Base-by-base conservation (phyloP, 176 grass and related monocot species). In the Pontederia paniculata region DNA sequence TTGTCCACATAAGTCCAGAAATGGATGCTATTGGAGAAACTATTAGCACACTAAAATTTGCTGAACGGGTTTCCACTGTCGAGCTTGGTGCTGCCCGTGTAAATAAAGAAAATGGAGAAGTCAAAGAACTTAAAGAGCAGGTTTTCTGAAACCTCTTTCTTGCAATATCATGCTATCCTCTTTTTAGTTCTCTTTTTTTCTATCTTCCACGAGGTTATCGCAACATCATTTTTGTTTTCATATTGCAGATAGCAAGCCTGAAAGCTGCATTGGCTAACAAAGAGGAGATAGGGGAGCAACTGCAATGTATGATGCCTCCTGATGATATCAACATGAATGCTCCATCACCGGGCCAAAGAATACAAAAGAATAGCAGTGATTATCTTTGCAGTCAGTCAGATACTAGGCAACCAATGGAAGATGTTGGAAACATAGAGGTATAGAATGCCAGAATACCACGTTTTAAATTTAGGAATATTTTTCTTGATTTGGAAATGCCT, bases 11-110 rank as follows among this genome's bases (percentile, higher is more conserved):
- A 63, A 89, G 79, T 59, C 90, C 85, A 21, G 90, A 89, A 73
- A 80, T 72, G 70, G 85, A 95, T 80, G 85, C 82, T 66, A 52
- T 76, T 51, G 90, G 90, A 45, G 90, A 95, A 85, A 86, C 85
- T 21, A 77, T 95, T 65, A 95, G 90, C 76, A 95, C 90, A 13
- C 73, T 95, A 53, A 95, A 95, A 73, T 95, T 95, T 80, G 90
- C 85, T 0, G 90, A 95, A 63, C 78, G 90, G 58, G 90, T 95
- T 66, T 95, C 90, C 47, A 95, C 90, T 63, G 90, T 95, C 72
- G 90, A 95, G 77, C 90, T 95, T 69, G 90, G 90, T 70, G 90
- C 90, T 63, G 90, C 90, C 66, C 67, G 65, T 57, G 28, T 95
- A 47, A 89, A 96, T 54, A 96, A 87, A 79, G 91, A 96, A 70